phyloP scores from a whole-genome alignment of 176 grass and related monocot species.

The Oryza glaberrima region DNA sequence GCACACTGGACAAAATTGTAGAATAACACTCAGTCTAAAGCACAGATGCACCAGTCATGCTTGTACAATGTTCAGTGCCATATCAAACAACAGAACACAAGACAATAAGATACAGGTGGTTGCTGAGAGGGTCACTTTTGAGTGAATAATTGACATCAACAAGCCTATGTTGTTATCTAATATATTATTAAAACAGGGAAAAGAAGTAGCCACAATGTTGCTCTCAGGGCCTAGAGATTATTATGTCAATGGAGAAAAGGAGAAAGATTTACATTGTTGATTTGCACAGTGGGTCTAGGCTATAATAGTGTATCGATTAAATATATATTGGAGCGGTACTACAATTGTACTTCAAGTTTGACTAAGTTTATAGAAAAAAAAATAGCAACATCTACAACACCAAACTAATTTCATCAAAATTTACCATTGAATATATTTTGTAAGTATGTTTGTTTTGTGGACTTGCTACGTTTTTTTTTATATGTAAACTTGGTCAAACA shows the following conservation, averaged over 20 bases:
- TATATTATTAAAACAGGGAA: not conserved
- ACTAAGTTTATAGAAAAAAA: too few species aligned
- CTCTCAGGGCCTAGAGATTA: not conserved
- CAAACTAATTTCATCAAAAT: too few species aligned
- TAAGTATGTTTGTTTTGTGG: too few species aligned
- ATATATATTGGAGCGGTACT: not conserved
- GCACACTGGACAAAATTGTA: slow-evolving; percentile 59
- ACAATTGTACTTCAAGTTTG: not conserved
- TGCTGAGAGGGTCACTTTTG: not conserved
- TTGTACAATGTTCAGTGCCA: slow-evolving; percentile 5
- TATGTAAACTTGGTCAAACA: too few species aligned
- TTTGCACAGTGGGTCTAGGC: not conserved
- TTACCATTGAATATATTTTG: too few species aligned
- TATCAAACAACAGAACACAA: slow-evolving; percentile 9
- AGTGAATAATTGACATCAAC: slow-evolving; percentile 22
- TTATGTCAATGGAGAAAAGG: not conserved
- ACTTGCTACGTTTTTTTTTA: too few species aligned
- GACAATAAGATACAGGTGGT: slow-evolving; percentile 6
- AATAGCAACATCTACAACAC: too few species aligned
- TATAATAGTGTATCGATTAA: not conserved
- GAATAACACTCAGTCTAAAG: slow-evolving; percentile 40
- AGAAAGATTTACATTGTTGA: not conserved
- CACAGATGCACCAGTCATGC: slow-evolving; percentile 19
- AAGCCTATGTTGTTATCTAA: not conserved
- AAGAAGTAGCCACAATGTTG: not conserved